Evolutionary conservation across 2,329 filamentous ascomycete genomes (phyloP).

Genomic region (Calonectria naviculata): DNA sequence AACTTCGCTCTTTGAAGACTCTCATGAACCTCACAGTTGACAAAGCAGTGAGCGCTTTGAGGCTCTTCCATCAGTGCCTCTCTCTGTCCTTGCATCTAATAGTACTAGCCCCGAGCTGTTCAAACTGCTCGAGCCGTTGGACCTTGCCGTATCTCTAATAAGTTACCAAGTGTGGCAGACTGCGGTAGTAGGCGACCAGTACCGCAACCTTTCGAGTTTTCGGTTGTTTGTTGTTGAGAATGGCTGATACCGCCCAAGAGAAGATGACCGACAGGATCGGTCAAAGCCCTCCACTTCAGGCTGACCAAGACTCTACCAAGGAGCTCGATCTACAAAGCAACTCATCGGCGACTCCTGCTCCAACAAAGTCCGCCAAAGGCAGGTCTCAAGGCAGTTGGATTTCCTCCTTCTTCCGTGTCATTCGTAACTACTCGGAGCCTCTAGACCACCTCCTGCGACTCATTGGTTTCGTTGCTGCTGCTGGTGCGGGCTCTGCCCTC

Average conservation of each 20-base stretch:
- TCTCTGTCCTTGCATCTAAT: no score
- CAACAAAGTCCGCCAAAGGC: background rate
- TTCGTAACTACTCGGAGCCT: background rate
- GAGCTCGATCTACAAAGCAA: background rate
- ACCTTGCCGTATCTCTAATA: no score
- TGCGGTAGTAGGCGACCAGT: background rate
- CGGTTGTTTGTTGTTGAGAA: background rate
- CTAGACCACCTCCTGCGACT: background rate
- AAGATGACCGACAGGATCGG: background rate
- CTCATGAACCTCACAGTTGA: no score
- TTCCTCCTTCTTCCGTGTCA: background rate
- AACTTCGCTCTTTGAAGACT: no score
- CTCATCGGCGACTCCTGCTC: background rate
- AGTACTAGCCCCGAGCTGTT: no score
- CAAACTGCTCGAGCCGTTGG: no score
- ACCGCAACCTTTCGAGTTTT: background rate
- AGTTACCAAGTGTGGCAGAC: background rate
- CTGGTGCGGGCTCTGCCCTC: background rate
- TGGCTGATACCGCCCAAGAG: background rate
- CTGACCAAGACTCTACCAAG: background rate
- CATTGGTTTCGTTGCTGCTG: background rate
- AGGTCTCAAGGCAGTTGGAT: background rate
- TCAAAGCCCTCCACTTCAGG: background rate
- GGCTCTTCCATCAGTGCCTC: no score
- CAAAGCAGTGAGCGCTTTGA: no score